Evolutionary conservation across 208 protist genomes (phyloP).

Genomic region (Leishmania gerbilli): DNA sequence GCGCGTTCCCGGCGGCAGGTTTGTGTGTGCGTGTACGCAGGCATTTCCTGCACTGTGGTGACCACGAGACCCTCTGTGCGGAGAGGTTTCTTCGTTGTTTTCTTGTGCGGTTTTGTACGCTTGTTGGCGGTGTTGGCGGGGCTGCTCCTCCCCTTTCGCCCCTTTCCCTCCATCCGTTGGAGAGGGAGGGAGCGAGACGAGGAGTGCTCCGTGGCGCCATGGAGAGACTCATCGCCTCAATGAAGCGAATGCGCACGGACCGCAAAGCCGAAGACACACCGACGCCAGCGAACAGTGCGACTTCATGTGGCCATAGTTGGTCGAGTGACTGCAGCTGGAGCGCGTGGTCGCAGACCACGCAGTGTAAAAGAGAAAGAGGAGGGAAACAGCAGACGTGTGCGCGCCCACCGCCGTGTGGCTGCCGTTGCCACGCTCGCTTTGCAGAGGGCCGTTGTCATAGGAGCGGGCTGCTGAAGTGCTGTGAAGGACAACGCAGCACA

Average conservation of each 20-base stretch:
- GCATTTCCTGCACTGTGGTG: background rate
- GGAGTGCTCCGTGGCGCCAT: background rate
- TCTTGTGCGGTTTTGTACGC: background rate
- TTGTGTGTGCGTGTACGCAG: too few species aligned
- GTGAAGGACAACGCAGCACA: background rate
- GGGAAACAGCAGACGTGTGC: background rate
- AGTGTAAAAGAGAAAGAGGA: background rate
- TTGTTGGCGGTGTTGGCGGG: background rate
- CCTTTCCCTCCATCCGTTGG: background rate
- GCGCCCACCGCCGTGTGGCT: background rate
- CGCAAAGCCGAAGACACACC: background rate
- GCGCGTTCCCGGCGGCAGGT: background rate
- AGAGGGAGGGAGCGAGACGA: background rate
- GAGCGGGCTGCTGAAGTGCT: background rate
- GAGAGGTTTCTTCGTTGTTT: conserved; percentile 13
- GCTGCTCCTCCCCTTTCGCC: background rate
- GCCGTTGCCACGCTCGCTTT: background rate
- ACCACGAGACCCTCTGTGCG: background rate
- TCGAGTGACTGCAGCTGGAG: background rate
- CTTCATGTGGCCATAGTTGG: background rate
- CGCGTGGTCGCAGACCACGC: background rate
- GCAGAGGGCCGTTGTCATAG: too few species aligned
- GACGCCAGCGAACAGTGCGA: background rate
- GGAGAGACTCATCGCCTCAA: background rate
- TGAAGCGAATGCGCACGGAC: background rate